A percentile compares a stretch with the other conserved stretches of the same genome.
Evolutionary conservation across 257 asterid genomes (phyloP).

Genomic region (Solanum chiquidenum): DNA sequence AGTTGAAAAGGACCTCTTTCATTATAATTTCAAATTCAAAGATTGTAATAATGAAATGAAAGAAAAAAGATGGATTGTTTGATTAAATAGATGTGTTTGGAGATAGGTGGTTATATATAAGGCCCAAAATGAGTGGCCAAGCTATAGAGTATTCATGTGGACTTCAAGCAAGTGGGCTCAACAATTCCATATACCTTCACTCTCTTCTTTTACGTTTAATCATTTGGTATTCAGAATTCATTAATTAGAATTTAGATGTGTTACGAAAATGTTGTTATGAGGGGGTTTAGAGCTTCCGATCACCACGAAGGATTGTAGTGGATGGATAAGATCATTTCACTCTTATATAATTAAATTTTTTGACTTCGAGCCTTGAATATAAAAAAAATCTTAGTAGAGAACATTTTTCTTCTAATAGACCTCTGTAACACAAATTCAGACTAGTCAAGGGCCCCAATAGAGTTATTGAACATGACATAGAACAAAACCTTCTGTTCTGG

Average conservation of each 20-base stretch:
- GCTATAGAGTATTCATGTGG: background rate
- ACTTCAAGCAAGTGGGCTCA: background rate
- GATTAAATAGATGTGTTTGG: background rate
- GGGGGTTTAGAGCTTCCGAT: background rate
- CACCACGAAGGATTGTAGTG: background rate
- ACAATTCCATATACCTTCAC: background rate
- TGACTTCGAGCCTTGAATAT: rapidly evolving
- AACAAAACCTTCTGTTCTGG: background rate
- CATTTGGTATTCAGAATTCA: background rate
- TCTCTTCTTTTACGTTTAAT: background rate
- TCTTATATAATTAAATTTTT: background rate
- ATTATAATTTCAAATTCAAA: background rate
- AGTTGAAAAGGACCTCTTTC: background rate
- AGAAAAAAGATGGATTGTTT: background rate
- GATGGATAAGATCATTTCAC: background rate
- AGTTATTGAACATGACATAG: background rate
- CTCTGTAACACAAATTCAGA: background rate
- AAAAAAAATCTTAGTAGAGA: background rate
- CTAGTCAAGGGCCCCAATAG: background rate
- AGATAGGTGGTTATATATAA: background rate
- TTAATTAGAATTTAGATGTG: background rate
- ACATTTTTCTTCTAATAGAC: background rate
- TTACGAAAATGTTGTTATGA: background rate
- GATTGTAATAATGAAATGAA: background rate
- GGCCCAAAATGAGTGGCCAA: background rate